Conservation (phyloP, 495 filamentous ascomycete genomes). For the Neurospora sp. region DNA sequence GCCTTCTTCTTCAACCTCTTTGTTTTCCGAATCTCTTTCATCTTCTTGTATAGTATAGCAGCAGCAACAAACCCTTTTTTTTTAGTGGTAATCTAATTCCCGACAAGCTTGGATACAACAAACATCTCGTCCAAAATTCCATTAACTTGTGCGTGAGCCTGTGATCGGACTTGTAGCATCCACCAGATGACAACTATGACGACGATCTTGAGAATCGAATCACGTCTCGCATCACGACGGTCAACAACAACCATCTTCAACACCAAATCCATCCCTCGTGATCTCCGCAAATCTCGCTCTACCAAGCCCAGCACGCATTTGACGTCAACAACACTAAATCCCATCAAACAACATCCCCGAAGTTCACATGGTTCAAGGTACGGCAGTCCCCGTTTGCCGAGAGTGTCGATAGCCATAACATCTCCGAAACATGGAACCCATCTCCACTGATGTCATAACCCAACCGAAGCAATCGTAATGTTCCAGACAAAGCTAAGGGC, state of each 20-base stretch:
- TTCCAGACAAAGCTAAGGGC: not conserved
- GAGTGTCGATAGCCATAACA: not conserved
- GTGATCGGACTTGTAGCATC: not conserved
- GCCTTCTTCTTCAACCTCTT: not conserved
- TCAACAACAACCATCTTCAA: not conserved
- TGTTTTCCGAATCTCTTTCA: not conserved
- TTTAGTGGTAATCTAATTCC: not conserved
- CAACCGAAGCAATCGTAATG: not conserved
- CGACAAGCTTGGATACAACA: not conserved
- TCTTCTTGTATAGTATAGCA: not conserved
- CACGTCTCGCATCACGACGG: too few relatives aligned
- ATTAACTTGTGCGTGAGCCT: not conserved
- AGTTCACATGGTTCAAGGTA: not conserved
- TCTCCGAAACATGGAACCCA: not conserved
- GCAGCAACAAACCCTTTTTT: not conserved
- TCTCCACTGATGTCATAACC: not conserved
- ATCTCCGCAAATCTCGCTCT: not conserved
- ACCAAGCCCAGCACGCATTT: not conserved
- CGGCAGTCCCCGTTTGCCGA: not conserved
- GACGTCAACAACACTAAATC: not conserved
- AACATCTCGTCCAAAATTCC: not conserved
- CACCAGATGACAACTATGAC: not conserved
- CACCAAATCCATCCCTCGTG: not conserved
- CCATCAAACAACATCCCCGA: not conserved
- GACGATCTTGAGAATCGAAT: not conserved